Evolutionary conservation across 129 eudicot species (phyloP).

Genomic region (Saussurea involucrata): DNA sequence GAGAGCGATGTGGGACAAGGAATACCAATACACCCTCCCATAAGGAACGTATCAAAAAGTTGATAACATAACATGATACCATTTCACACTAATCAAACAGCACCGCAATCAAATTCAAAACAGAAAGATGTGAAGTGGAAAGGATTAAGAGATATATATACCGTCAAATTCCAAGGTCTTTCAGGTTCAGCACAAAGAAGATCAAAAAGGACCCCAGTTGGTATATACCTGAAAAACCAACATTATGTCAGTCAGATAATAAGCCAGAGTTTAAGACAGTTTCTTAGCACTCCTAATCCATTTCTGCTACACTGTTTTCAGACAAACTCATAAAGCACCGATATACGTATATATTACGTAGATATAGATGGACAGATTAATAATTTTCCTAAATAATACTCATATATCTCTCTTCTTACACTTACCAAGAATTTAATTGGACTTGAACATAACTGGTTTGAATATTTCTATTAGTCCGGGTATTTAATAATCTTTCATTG

Average conservation of each 20-base stretch:
- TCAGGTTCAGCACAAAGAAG: conserved; percentile 98
- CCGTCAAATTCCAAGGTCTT: conserved; percentile 97
- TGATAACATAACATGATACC: neutral
- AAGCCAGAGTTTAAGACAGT: neutral
- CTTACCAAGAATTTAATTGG: neutral
- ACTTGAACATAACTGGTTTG: too few species aligned
- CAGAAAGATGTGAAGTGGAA: conserved; percentile 3
- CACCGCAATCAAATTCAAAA: neutral
- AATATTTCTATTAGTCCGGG: too few species aligned
- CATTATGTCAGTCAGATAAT: conserved; percentile 14
- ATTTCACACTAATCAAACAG: conserved; percentile 3
- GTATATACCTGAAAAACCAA: conserved; percentile 71
- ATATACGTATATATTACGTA: neutral
- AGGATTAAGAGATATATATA: conserved; percentile 24
- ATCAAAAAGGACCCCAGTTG: conserved; percentile 96
- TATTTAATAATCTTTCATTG: too few species aligned
- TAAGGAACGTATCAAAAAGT: too few species aligned
- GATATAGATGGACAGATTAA: too few species aligned
- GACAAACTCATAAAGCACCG: too few species aligned
- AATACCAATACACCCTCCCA: too few species aligned
- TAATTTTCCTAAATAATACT: neutral
- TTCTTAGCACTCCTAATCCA: neutral
- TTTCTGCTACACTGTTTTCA: neutral
- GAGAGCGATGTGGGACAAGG: too few species aligned
- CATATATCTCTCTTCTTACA: neutral